Conservation (phyloP, 2,329 filamentous ascomycete species). For the Phialophora chinensis region DNA sequence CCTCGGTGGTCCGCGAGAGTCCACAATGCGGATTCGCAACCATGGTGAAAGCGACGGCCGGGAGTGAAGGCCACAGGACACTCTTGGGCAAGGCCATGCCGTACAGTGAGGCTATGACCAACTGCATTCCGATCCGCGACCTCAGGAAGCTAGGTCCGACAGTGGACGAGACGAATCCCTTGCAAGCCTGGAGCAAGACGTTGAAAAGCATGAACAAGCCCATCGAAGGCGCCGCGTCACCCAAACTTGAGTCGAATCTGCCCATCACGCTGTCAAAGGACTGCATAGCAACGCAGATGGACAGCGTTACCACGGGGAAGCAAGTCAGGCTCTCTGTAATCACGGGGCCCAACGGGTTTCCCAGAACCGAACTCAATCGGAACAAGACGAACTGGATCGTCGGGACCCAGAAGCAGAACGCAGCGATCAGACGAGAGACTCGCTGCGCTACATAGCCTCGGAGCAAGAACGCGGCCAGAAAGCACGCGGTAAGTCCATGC, state of each 20-base stretch:
- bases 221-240: constrained; percentile 69
- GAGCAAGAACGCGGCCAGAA: constrained; percentile 74
- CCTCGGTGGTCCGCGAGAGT: constrained; percentile 63
- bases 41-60: constrained; percentile 68
- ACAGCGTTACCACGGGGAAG: constrained; percentile 70
- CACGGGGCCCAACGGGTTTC: constrained; percentile 73
- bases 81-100: constrained; percentile 71
- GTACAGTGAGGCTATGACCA: constrained; percentile 70
- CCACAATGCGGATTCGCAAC: constrained; percentile 76
- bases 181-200: constrained; percentile 50
- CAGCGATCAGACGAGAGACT: constrained; percentile 61
- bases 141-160: constrained; percentile 69
- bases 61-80: constrained; percentile 69
- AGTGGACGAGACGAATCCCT: constrained; percentile 51
- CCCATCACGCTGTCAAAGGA: constrained; percentile 60
- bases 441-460: constrained; percentile 57
- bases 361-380: constrained; percentile 68
- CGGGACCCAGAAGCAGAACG: constrained; percentile 78
- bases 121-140: constrained; percentile 74
- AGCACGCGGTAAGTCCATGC: constrained; percentile 67
- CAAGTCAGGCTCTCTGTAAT: constrained; percentile 76
- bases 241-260: constrained; percentile 61
- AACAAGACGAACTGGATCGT: constrained; percentile 74
- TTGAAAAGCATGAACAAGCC: constrained; percentile 70
- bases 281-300: constrained; percentile 67